phyloP scores from a whole-genome alignment of 1,284 basidiomycete genomes.

The Cutaneotrichosporon sp. region DNA sequence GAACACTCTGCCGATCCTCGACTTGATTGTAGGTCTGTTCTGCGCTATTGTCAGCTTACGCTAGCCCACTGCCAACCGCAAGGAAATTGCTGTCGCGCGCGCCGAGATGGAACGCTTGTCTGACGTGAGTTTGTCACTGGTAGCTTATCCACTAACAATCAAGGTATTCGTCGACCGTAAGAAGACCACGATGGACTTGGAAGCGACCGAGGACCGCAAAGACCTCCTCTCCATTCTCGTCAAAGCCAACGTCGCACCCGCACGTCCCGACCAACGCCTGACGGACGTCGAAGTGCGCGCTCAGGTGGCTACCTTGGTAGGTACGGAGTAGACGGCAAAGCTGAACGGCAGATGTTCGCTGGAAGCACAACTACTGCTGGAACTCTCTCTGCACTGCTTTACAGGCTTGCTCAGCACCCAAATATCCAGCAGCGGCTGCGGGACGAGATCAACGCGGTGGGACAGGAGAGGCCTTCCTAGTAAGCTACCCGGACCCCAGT shows the following conservation, averaged over 20 bases:
- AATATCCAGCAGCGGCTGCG: constrained; percentile 56
- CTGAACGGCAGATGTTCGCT: constrained; percentile 33
- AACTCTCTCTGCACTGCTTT: constrained; percentile 64
- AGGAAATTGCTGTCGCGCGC: not conserved
- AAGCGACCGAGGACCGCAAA: constrained; percentile 33
- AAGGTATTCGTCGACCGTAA: constrained; percentile 27
- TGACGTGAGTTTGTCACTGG: constrained; percentile 42
- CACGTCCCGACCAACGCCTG: constrained; percentile 55
- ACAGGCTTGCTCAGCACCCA: constrained; percentile 56
- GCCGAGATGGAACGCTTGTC: not conserved
- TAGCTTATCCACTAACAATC: constrained; percentile 24
- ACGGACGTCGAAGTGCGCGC: constrained; percentile 62
- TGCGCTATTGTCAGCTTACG: too few species aligned
- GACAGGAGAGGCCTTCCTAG: constrained; percentile 17
- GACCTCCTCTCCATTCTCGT: constrained; percentile 30
- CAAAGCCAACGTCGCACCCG: constrained; percentile 56
- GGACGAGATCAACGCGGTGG: constrained; percentile 48
- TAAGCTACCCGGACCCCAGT: not conserved
- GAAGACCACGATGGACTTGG: not conserved
- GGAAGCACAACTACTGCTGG: constrained; percentile 74
- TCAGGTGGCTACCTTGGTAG: constrained; percentile 70
- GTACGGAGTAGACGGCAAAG: constrained; percentile 1
- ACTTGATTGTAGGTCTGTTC: constrained; percentile 1
- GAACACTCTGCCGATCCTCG: constrained; percentile 4
- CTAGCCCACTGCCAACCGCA: constrained; percentile 4